Evolutionary conservation across 345 rosid species (phyloP).

Genomic region (Kandelia obovata): DNA sequence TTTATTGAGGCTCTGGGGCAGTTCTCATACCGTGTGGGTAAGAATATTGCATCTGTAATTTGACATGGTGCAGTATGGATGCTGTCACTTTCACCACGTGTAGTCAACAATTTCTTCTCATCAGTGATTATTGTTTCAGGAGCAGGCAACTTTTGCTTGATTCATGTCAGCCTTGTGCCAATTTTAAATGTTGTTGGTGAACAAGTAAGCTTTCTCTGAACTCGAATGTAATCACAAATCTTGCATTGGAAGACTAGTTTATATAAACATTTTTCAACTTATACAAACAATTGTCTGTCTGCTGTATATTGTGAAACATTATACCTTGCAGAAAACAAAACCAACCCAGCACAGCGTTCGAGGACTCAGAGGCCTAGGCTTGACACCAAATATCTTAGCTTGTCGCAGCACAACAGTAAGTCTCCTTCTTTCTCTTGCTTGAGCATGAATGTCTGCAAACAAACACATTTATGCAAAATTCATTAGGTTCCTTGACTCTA

Average conservation of each 20-base stretch:
- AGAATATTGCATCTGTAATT: slow-evolving; percentile 14
- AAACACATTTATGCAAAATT: not conserved
- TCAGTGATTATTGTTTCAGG: slow-evolving; percentile 45
- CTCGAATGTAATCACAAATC: not conserved
- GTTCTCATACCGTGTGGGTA: slow-evolving; percentile 93
- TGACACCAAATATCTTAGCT: slow-evolving; percentile 87
- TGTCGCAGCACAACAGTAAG: slow-evolving; percentile 82
- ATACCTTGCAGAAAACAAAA: slow-evolving; percentile 74
- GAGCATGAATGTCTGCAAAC: not conserved
- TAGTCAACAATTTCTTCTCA: not conserved
- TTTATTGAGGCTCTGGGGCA: slow-evolving; percentile 97
- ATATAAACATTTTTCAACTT: too few species aligned
- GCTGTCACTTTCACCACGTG: not conserved
- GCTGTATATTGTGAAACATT: not conserved
- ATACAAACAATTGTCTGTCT: not conserved
- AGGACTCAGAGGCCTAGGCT: slow-evolving; percentile 76
- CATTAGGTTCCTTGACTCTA: slow-evolving; percentile 5
- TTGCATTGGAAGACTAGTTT: too few species aligned
- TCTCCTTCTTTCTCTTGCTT: slow-evolving; percentile 8
- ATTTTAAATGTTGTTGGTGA: slow-evolving; percentile 95
- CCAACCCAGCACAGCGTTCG: slow-evolving; percentile 98
- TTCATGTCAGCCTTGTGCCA: slow-evolving; percentile 99
- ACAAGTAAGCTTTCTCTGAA: slow-evolving; percentile 47
- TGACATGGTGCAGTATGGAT: not conserved
- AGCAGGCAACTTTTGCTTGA: slow-evolving; percentile 78